A percentile compares a stretch with the other conserved stretches of the same genome.
These are phyloP conservation scores for Zygoascus ofunaensis DNA, from an alignment of 805 yeast species.

Conservation along the genomic window DNA sequence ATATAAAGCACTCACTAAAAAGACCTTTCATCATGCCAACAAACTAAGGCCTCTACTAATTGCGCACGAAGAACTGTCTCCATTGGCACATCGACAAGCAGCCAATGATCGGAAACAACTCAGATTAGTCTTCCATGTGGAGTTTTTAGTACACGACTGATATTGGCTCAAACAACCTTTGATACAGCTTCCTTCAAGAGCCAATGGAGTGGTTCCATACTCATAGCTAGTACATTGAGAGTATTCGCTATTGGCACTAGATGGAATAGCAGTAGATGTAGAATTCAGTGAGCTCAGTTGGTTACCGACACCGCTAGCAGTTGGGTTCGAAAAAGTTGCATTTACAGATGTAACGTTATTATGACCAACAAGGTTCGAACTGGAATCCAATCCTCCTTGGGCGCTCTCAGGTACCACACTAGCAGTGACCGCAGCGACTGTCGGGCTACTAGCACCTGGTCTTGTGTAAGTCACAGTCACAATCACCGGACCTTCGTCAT, in stretches of 20 bases:
- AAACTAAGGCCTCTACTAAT: not conserved
- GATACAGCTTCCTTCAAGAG: conserved; percentile 19
- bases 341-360: not conserved
- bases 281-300: not conserved
- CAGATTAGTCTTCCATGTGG: conserved; percentile 10
- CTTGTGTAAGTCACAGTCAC: not conserved
- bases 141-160: conserved; percentile 11
- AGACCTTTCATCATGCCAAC: not conserved
- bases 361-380: not conserved
- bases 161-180: conserved; percentile 16
- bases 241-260: conserved; percentile 5
- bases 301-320: not conserved
- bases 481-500: conserved; percentile 2
- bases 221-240: conserved; percentile 12
- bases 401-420: not conserved
- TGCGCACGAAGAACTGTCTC: conserved; percentile 2
- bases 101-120: conserved; percentile 19
- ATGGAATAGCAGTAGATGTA: not conserved
- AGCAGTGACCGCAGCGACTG: not conserved
- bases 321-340: conserved; percentile 2
- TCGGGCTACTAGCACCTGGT: not conserved
- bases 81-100: conserved; percentile 20
- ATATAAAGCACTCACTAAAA: no score
- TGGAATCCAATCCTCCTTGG: not conserved
- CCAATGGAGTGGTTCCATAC: conserved; percentile 9